Evolutionary conservation across 345 rosid genomes (phyloP).

Genomic region (Arabidopsis suecica): DNA sequence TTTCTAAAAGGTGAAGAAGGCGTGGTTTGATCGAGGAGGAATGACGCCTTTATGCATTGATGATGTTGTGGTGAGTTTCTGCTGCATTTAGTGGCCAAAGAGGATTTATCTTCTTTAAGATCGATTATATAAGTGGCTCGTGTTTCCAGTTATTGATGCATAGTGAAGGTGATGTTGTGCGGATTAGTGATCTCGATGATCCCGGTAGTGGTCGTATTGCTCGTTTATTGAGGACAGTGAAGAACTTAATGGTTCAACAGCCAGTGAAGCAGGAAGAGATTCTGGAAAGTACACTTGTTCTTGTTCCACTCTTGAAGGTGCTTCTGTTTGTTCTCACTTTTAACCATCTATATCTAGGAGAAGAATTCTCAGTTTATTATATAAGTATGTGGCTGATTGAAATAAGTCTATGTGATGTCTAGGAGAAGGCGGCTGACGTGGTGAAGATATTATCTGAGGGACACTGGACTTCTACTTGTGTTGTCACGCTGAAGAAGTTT

Average conservation of each 20-base stretch:
- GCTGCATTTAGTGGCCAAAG: slow-evolving; percentile 1
- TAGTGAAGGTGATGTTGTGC: slow-evolving; percentile 74
- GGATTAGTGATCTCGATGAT: slow-evolving; percentile 56
- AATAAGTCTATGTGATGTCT: neutral
- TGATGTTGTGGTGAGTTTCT: slow-evolving; percentile 71
- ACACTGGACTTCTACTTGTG: slow-evolving; percentile 50
- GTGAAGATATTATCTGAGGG: slow-evolving; percentile 43
- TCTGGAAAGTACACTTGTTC: slow-evolving; percentile 54
- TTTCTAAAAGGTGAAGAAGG: slow-evolving; percentile 55
- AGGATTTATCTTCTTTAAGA: neutral
- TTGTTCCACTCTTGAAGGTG: slow-evolving; percentile 66
- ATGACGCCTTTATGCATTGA: slow-evolving; percentile 85
- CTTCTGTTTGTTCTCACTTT: slow-evolving; percentile 17
- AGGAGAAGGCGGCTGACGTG: slow-evolving; percentile 46
- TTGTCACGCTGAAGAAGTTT: slow-evolving; percentile 69
- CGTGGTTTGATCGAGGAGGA: slow-evolving; percentile 82
- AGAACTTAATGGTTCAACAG: slow-evolving; percentile 57
- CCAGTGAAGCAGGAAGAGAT: slow-evolving; percentile 49
- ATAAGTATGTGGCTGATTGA: slow-evolving; percentile 11
- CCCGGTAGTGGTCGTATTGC: slow-evolving; percentile 59
- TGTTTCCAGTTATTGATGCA: slow-evolving; percentile 71
- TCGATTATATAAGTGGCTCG: neutral
- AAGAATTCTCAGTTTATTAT: neutral
- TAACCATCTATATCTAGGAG: neutral
- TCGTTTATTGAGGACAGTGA: slow-evolving; percentile 60